A percentile compares a stretch with the other conserved stretches of the same genome.
Evolutionary conservation across 257 asterid genomes (phyloP).

Genomic region (Solanum gandarillasii): DNA sequence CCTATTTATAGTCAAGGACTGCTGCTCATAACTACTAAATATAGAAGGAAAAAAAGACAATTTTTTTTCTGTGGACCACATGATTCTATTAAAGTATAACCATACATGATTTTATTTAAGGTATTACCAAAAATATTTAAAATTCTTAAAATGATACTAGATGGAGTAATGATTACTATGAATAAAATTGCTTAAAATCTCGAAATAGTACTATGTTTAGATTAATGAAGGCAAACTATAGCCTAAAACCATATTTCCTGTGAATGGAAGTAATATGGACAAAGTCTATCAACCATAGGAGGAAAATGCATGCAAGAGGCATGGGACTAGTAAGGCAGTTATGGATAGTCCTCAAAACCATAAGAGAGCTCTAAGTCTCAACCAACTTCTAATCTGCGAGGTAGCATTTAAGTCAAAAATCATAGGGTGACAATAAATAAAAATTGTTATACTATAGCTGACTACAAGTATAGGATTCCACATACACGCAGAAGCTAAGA

Average conservation of each 20-base stretch:
- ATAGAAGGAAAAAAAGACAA: background rate
- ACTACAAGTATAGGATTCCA: background rate
- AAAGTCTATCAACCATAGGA: background rate
- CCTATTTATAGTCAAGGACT: background rate
- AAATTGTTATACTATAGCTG: background rate
- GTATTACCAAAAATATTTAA: background rate
- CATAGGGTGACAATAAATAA: background rate
- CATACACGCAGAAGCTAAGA: background rate
- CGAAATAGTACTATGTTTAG: background rate
- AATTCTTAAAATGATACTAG: background rate
- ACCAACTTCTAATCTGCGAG: background rate
- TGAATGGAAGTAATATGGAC: background rate
- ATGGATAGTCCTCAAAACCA: background rate
- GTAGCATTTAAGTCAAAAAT: background rate
- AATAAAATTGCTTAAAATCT: background rate
- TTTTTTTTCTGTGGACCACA: background rate
- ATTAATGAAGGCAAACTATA: background rate
- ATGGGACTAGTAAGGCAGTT: background rate
- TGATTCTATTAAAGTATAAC: background rate
- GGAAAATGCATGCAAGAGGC: background rate
- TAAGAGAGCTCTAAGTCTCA: background rate
- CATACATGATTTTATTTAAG: background rate
- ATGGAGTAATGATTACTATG: background rate
- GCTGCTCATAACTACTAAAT: background rate
- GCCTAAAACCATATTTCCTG: background rate